Evolutionary conservation across 1,139 yeast species (phyloP).

Genomic region (Entelexis sorbosivorans): DNA sequence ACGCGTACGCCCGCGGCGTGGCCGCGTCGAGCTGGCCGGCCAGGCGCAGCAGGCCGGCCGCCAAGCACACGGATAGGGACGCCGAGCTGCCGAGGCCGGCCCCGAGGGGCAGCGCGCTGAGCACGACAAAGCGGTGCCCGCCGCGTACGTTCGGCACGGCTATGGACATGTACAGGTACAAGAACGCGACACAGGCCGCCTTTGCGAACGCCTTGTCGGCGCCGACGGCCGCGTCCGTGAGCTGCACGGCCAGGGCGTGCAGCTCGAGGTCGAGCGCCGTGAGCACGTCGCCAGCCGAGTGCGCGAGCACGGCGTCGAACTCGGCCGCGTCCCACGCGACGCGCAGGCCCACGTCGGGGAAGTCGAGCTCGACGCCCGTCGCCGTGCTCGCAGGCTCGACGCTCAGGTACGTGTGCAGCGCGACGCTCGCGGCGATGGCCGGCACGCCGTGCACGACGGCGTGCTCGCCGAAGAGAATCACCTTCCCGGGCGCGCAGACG

Average conservation of each 20-base stretch:
- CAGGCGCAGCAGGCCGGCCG: conserved; percentile 59
- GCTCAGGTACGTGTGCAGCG: conserved; percentile 66
- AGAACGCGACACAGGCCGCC: conserved; percentile 76
- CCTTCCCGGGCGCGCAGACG: conserved; percentile 94
- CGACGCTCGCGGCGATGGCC: conserved; percentile 82
- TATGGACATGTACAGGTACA: conserved; percentile 59
- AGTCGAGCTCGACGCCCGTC: conserved; percentile 47
- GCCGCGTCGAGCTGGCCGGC: conserved; percentile 41
- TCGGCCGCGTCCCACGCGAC: conserved; percentile 37
- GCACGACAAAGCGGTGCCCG: conserved; percentile 44
- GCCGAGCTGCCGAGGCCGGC: conserved; percentile 97
- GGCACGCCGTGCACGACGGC: conserved; percentile 91
- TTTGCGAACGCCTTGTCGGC: conserved; percentile 45
- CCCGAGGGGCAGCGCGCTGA: conserved; percentile 87
- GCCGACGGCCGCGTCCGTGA: conserved; percentile 37
- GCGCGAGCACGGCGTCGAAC: conserved; percentile 33
- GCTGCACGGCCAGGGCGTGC: conserved; percentile 38
- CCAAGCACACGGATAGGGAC: conserved; percentile 71
- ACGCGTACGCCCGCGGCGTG: conserved; percentile 35
- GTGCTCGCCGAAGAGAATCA: conserved; percentile 92
- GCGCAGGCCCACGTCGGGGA: conserved; percentile 64
- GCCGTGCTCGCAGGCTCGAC: conserved; percentile 32
- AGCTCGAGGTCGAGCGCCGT: conserved; percentile 53
- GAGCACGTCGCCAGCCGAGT: conserved; percentile 32
- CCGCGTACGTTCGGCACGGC: background rate